phyloP scores from a whole-genome alignment of 2,329 filamentous ascomycete genomes.

The Graphiopsis chlorocephala region DNA sequence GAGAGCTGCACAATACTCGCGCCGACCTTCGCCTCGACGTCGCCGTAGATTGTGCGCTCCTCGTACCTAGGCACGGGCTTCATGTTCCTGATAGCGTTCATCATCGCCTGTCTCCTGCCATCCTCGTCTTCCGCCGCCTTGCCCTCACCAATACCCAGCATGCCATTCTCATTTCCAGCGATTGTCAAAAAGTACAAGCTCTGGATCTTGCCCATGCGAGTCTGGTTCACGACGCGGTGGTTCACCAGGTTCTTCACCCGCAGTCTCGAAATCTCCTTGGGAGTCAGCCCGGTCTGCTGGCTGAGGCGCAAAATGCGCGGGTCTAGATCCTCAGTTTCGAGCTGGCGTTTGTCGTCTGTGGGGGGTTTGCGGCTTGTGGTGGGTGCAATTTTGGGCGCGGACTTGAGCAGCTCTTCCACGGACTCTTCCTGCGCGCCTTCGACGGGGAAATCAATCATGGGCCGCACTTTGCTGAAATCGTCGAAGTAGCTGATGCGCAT shows the following conservation, averaged over 20 bases:
- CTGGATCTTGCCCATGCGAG: constrained; percentile 88
- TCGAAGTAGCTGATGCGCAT: constrained; percentile 75
- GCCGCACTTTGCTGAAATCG: constrained; percentile 74
- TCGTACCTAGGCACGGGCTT: constrained; percentile 89
- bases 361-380: constrained; percentile 33
- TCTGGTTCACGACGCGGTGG: constrained; percentile 84
- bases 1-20: constrained; percentile 82
- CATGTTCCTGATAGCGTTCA: constrained; percentile 83
- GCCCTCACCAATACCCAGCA: constrained; percentile 84
- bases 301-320: constrained; percentile 51
- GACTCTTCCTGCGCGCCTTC: constrained; percentile 24
- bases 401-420: constrained; percentile 36
- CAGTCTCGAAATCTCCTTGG: constrained; percentile 50
- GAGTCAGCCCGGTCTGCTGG: constrained; percentile 55
- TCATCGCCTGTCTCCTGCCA: constrained; percentile 68
- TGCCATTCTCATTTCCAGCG: constrained; percentile 81
- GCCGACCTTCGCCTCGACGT: constrained; percentile 78
- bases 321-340: constrained; percentile 32
- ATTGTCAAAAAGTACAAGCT: constrained; percentile 73
- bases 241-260: constrained; percentile 69
- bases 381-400: constrained; percentile 32
- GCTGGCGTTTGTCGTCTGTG: neutral
- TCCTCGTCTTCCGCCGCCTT: constrained; percentile 74
- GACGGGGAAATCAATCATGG: constrained; percentile 68
- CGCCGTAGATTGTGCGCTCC: constrained; percentile 84